Percentiles rank a stretch among this genome's conserved stretches.
Conservation (phyloP, 441 rosid genomes). For the Pelargonium cotyledonis region DNA sequence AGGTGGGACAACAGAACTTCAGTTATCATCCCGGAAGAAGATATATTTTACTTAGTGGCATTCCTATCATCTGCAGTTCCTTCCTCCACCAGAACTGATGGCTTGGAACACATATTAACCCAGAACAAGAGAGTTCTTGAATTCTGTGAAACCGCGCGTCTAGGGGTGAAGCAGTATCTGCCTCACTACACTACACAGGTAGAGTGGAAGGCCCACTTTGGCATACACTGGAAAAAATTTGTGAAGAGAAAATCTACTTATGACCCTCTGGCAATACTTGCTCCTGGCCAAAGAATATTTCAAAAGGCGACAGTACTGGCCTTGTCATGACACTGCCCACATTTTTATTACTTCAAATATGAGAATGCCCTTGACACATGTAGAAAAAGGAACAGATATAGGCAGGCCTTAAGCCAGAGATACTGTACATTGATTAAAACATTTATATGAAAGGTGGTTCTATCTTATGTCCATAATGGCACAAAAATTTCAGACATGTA, state of each 20-base stretch:
- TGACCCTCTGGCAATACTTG: conserved; percentile 84
- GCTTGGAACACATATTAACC: conserved; percentile 56
- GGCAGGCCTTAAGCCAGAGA: conserved; percentile 14
- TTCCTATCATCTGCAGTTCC: conserved; percentile 84
- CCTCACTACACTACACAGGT: conserved; percentile 72
- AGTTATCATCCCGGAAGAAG: conserved; percentile 74
- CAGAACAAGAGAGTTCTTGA: conserved; percentile 65
- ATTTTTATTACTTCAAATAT: not conserved
- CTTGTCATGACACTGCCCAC: conserved; percentile 33
- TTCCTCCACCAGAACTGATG: conserved; percentile 60
- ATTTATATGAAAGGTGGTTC: conserved; percentile 7
- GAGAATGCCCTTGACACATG: conserved; percentile 15
- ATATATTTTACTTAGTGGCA: conserved; percentile 86
- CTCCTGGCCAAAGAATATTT: conserved; percentile 91
- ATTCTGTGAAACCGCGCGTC: conserved; percentile 44
- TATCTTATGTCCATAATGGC: not conserved
- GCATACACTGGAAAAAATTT: conserved; percentile 62
- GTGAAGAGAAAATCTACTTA: conserved; percentile 63
- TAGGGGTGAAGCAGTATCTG: conserved; percentile 84
- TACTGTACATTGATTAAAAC: conserved; percentile 24
- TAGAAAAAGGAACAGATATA: conserved; percentile 16
- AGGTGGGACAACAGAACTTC: conserved; percentile 98
- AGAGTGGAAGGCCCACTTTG: conserved; percentile 86
- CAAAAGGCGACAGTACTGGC: conserved; percentile 37
- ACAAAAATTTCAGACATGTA: not conserved